Evolutionary conservation across 2,329 filamentous ascomycete species (phyloP), one percentile per base, ranked within the genome.

Genomic region (Canariomyces notabilis): DNA sequence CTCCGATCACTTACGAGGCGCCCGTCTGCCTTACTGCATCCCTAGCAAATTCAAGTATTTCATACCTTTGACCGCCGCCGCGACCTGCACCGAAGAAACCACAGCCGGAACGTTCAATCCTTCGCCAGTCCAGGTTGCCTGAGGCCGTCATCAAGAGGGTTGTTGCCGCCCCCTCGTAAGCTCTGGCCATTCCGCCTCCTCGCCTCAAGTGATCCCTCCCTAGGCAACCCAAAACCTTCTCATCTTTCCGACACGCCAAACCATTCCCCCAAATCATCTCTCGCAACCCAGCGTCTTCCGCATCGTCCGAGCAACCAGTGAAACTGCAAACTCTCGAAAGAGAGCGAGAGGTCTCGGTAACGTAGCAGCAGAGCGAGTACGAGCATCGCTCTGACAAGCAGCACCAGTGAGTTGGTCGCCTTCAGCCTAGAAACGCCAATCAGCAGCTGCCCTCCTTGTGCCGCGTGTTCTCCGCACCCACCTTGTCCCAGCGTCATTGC

Each of bases 11-110:
- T 51, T 55, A 49, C 52, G 53, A 55, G 43, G 42, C 50, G 41
- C 41, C 44, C 37, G 46, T 52, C 56, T 57, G 56, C 57, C 55
- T 57, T 42, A 42, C 36, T 35, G 19, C 18, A 19, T 37, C 42
- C 42, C 45, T 55, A 57, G 37, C 54, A 53, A 46, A 37, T 37
- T 45, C 47, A 57, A 56, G 55, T 57, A 56, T 52, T 40, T 19
- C 54, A 35, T 54, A 53, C 51, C 35, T 46, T n/a, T 21, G 18
- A 23, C 32, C 19, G 22, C 36, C 12, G 23, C 44, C 26, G 39
- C 32, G 18, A 42, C 33, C 44, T 46, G 37, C 38, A 29, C 26
- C 26, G 9, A 29, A 11, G 9, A 12, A 29, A 29, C n/a, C n/a
- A n/a, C n/a, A 29, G 26, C 26, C 9, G 14, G 26, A 8, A 29